A percentile compares a stretch with the other conserved stretches of the same genome.
These are phyloP conservation scores for Fraxinus sp. DNA, from an alignment of 305 asterid species.

Conservation along the genomic window DNA sequence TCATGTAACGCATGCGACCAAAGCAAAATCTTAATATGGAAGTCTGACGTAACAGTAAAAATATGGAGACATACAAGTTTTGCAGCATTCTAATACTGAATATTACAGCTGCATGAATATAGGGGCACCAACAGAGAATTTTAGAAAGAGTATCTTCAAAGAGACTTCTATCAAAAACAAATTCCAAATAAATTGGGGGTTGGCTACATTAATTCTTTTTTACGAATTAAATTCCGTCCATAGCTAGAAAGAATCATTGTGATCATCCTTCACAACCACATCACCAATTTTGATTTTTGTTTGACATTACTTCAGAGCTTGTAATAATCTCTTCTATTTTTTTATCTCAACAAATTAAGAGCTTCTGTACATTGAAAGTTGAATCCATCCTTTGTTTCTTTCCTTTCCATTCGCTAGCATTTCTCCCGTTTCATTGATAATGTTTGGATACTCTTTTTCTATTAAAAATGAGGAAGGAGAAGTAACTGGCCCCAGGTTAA, in stretches of 20 bases:
- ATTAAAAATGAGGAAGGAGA: background rate
- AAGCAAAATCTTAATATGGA: slow-evolving; percentile 22
- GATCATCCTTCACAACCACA: background rate
- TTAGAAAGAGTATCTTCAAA: background rate
- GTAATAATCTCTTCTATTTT: background rate
- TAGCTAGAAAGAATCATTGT: background rate
- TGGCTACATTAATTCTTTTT: background rate
- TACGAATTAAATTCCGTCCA: background rate
- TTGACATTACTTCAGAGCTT: background rate
- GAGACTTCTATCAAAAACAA: background rate
- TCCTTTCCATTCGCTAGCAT: background rate
- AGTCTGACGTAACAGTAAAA: slow-evolving; percentile 16
- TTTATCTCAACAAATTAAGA: background rate
- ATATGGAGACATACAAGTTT: background rate
- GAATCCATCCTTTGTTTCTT: background rate
- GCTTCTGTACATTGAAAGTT: background rate
- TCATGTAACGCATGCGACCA: slow-evolving; percentile 68
- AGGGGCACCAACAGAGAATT: background rate
- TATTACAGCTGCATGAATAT: background rate
- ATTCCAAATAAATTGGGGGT: background rate
- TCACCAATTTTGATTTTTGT: background rate
- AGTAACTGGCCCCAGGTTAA: background rate
- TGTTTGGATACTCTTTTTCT: background rate
- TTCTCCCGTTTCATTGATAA: background rate
- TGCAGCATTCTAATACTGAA: slow-evolving; percentile 2